A percentile compares a stretch with the other conserved stretches of the same genome.
phyloP scores from a whole-genome alignment of 768 basidiomycete genomes.

The Naganishia randhawae region DNA sequence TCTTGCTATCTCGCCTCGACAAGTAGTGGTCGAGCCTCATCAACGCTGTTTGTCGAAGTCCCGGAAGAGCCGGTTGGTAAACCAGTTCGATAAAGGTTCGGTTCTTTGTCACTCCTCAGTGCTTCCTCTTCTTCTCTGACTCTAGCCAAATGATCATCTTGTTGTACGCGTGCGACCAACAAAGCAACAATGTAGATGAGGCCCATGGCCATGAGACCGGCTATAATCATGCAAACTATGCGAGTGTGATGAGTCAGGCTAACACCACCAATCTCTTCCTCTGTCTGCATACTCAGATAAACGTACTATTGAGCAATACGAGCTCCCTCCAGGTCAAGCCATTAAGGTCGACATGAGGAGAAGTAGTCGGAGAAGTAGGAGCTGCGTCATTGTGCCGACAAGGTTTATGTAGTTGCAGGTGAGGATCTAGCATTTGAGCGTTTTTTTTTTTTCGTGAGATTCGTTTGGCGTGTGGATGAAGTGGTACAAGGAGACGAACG shows the following conservation, averaged over 20 bases:
- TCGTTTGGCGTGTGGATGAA: too few species aligned
- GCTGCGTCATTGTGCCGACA: neutral
- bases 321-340: slow-evolving; percentile 2
- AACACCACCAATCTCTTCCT: too few species aligned
- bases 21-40: neutral
- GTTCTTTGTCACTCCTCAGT: neutral
- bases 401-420: neutral
- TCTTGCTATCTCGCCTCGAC: neutral
- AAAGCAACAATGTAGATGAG: neutral
- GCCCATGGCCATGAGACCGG: neutral
- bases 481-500: too few species aligned
- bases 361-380: neutral
- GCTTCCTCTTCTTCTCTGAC: neutral
- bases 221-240: neutral
- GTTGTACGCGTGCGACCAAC: neutral
- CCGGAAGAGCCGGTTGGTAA: neutral
- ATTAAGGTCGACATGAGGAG: neutral
- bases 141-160: neutral
- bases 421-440: neutral
- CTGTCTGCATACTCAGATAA: too few species aligned
- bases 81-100: slow-evolving; percentile 1
- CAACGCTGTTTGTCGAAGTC: neutral
- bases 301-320: neutral
- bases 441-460: neutral
- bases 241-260: neutral